Evolutionary conservation across 2,329 filamentous ascomycete species (phyloP), one percentile per base, ranked within the genome.

Genomic region (Aspergillus terreus): DNA sequence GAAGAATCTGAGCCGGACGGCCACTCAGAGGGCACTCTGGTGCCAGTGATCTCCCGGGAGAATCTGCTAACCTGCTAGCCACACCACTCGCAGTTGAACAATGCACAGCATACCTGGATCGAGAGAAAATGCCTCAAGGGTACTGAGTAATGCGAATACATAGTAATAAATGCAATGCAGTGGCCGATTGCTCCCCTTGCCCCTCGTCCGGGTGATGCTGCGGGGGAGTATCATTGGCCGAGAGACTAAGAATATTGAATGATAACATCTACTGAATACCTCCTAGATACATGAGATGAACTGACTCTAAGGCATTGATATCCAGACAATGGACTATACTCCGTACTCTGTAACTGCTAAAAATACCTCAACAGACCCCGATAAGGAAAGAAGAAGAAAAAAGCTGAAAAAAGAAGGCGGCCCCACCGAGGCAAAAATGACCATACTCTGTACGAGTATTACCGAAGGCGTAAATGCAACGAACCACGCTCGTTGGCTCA

Each of bases 391-490:
- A 11, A 41, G 40, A 12, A 41, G 42, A 27, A 15, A 15, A 41
- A 46, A 52, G 14, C 23, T 23, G 42, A 51, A 51, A 48, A 46
- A 42, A 49, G 46, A 14, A 48, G 49, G 49, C 49, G 44, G 47
- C 49, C 33, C 40, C 38, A 47, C 38, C 41, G 42, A 52, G 46
- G 38, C 27, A 33, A 38, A 41, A 35, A 30, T 36, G 19, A 19
- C 19, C 19, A 19, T 19, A 19, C 19, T 19, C 19, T 3, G 19
- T 19, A 19, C 19, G 19, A 19, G 19, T 19, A 19, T 19, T 17
- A 15, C 30, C 30, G 30, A 33, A 42, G 35, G 17, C 49, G 47
- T 55, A 56, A 59, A 52, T 61, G 59, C 58, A 50, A 62, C 57
- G 47, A 48, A 46, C 25, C 21, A 19, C 10, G 40, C 49, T 51